Percentiles rank a stretch among this genome's conserved stretches.
Conservation (phyloP, 83 land plant genomes). For the Picea abies region DNA sequence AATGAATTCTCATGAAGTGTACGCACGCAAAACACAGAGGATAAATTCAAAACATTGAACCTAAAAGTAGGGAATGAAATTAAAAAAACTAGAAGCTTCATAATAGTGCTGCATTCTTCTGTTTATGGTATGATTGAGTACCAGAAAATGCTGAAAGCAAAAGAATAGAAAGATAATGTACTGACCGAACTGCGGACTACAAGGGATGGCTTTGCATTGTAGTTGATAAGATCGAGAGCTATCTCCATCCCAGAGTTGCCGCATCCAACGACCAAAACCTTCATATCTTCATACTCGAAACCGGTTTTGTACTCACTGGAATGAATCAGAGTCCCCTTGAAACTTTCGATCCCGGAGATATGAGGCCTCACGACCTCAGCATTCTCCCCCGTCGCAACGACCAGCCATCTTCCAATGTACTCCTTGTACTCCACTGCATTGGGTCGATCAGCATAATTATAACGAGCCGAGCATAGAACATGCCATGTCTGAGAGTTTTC, state of each 20-base stretch:
- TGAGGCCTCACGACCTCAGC: constrained; percentile 28
- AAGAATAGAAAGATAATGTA: not conserved
- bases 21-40: no score
- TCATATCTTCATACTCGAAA: constrained; percentile 13
- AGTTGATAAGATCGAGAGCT: constrained; percentile 32
- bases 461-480: not conserved
- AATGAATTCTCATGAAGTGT: no score
- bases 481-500: constrained; percentile 21
- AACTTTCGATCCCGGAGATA: constrained; percentile 27
- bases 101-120: no score
- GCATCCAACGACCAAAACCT: constrained; percentile 42
- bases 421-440: not conserved
- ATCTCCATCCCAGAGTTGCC: constrained; percentile 62
- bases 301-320: constrained; percentile 41
- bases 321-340: constrained; percentile 28
- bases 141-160: no score
- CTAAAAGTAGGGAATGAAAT: no score
- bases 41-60: no score
- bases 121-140: no score
- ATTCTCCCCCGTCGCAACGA: constrained; percentile 53
- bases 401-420: constrained; percentile 30
- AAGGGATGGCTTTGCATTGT: constrained; percentile 33
- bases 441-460: not conserved
- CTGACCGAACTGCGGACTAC: constrained; percentile 50
- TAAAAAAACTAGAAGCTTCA: no score